Percentiles rank a stretch among this genome's conserved stretches.
These are phyloP conservation scores for Emergomyces africanus DNA, from an alignment of 2,329 filamentous ascomycete genomes.

Conservation along the genomic window DNA sequence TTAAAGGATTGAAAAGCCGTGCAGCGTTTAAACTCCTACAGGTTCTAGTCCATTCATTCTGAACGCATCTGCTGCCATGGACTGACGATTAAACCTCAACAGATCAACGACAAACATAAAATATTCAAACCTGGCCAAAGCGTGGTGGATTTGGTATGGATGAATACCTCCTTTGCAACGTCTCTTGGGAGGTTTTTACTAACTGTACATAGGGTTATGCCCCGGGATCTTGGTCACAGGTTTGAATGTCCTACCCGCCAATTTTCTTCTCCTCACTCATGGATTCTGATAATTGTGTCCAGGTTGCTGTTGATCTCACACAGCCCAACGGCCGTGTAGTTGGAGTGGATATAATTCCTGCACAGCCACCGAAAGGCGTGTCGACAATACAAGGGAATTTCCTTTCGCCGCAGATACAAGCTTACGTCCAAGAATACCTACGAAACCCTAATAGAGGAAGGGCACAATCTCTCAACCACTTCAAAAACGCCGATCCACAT, in stretches of 20 bases:
- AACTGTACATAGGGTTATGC: conserved; percentile 29
- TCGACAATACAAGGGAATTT: conserved; percentile 94
- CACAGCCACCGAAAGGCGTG: conserved; percentile 81
- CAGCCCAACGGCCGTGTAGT: conserved; percentile 66
- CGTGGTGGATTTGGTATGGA: conserved; percentile 67
- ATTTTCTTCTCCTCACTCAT: neutral
- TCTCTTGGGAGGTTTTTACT: neutral
- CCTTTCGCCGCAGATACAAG: conserved; percentile 59
- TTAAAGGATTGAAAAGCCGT: conserved; percentile 71
- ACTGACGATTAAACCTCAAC: conserved; percentile 4
- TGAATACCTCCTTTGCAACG: neutral
- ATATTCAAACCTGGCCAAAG: conserved; percentile 72
- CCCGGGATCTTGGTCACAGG: conserved; percentile 50
- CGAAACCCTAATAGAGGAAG: conserved; percentile 48
- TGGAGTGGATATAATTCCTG: conserved; percentile 88
- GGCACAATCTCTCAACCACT: conserved; percentile 21
- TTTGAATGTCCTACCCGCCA: conserved; percentile 11
- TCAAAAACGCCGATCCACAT: neutral
- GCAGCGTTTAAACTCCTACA: conserved; percentile 90
- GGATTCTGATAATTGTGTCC: conserved; percentile 4
- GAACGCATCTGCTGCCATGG: neutral
- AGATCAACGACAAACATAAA: conserved; percentile 72
- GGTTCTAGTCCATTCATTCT: conserved; percentile 31
- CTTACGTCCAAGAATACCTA: conserved; percentile 65
- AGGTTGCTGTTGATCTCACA: conserved; percentile 73